Evolutionary conservation across 2,329 filamentous ascomycete genomes (phyloP).

Genomic region (Sporothrix variecibatus): DNA sequence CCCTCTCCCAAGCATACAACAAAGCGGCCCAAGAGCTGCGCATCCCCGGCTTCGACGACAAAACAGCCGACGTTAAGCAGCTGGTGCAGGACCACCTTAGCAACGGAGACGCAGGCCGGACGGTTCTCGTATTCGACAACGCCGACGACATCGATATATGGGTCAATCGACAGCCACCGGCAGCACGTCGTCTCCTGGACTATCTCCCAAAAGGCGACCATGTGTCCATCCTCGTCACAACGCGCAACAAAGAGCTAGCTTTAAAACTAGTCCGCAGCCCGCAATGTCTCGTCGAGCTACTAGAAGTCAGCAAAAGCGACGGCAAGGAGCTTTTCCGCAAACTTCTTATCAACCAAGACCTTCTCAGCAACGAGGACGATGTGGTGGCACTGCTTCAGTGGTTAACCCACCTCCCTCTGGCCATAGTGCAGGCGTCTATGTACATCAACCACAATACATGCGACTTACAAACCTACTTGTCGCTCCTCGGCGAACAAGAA

Average conservation of each 20-base stretch:
- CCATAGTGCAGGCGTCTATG: slow-evolving; percentile 27
- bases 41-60: slow-evolving; percentile 37
- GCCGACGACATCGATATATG: slow-evolving; percentile 43
- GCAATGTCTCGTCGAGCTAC: slow-evolving; percentile 15
- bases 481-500: slow-evolving; percentile 24
- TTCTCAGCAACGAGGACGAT: background rate
- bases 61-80: slow-evolving; percentile 40
- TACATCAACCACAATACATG: slow-evolving; percentile 25
- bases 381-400: slow-evolving; percentile 2
- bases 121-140: slow-evolving; percentile 51
- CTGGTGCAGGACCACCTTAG: slow-evolving; percentile 42
- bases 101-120: slow-evolving; percentile 34
- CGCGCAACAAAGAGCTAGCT: background rate
- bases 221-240: background rate
- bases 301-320: background rate
- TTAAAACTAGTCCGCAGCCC: background rate
- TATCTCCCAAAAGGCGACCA: background rate
- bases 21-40: slow-evolving; percentile 38
- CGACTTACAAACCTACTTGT: slow-evolving; percentile 11
- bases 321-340: slow-evolving; percentile 32
- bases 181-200: background rate
- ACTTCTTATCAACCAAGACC: slow-evolving; percentile 24
- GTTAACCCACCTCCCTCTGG: slow-evolving; percentile 28
- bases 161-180: slow-evolving; percentile 14
- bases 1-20: slow-evolving; percentile 41